These are phyloP conservation scores for Brettanomyces sp. DNA, from an alignment of 805 yeast genomes.

Conservation along the genomic window DNA sequence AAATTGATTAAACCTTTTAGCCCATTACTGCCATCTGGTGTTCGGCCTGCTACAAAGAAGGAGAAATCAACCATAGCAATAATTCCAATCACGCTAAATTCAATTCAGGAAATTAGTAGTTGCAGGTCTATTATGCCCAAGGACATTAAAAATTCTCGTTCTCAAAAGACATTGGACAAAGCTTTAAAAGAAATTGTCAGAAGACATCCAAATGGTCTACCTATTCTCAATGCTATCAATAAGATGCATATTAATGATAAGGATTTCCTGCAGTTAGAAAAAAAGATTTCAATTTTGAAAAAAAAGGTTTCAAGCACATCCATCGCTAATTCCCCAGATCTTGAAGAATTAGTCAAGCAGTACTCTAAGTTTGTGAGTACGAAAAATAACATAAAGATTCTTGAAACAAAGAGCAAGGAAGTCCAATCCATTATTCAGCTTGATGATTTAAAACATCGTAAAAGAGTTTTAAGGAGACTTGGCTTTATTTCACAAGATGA, in stretches of 20 bases:
- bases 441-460: slow-evolving; percentile 88
- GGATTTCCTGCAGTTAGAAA: slow-evolving; percentile 60
- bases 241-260: slow-evolving; percentile 78
- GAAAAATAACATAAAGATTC: slow-evolving; percentile 45
- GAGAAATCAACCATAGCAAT: slow-evolving; percentile 68
- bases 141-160: slow-evolving; percentile 51
- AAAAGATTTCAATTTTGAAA: slow-evolving; percentile 78
- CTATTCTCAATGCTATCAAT: slow-evolving; percentile 82
- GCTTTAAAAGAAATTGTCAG: slow-evolving; percentile 72
- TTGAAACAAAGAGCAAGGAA: slow-evolving; percentile 61
- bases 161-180: slow-evolving; percentile 55
- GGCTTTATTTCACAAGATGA: slow-evolving; percentile 84
- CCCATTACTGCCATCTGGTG: slow-evolving; percentile 79
- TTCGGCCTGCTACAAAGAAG: slow-evolving; percentile 69
- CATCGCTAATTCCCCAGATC: slow-evolving; percentile 48
- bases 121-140: slow-evolving; percentile 74
- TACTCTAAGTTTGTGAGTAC: slow-evolving; percentile 59
- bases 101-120: slow-evolving; percentile 68
- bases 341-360: slow-evolving; percentile 52
- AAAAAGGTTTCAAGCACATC: slow-evolving; percentile 65
- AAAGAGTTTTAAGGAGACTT: slow-evolving; percentile 82
- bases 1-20: slow-evolving; percentile 68
- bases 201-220: slow-evolving; percentile 85
- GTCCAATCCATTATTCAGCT: slow-evolving; percentile 89
- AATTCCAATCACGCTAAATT: slow-evolving; percentile 76